A percentile compares a stretch with the other conserved stretches of the same genome.
Evolutionary conservation across 768 basidiomycete genomes (phyloP).

Genomic region (Galerina marginata): DNA sequence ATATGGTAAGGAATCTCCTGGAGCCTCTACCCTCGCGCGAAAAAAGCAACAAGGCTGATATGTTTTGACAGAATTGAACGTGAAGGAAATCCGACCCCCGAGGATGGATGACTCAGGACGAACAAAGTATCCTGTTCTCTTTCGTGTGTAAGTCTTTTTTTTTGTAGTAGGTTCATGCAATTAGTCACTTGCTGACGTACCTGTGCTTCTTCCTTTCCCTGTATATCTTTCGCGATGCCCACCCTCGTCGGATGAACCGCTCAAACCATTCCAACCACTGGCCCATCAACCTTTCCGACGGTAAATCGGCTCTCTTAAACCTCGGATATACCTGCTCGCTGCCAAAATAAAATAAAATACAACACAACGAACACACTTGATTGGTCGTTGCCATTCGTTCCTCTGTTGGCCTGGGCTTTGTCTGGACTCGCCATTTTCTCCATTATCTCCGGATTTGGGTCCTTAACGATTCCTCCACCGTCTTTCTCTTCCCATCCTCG

Average conservation of each 20-base stretch:
- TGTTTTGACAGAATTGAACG: conserved; percentile 73
- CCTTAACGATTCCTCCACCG: neutral
- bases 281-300: too few relatives aligned
- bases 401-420: conserved; percentile 7
- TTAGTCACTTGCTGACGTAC: conserved; percentile 2
- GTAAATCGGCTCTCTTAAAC: too few relatives aligned
- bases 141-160: conserved; percentile 67
- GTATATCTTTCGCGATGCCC: neutral
- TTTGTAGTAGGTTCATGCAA: neutral
- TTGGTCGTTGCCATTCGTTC: too few relatives aligned
- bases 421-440: neutral
- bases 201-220: neutral
- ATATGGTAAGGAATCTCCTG: conserved; percentile 59
- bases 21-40: neutral
- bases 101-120: conserved; percentile 94
- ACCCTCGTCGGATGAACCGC: neutral
- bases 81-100: conserved; percentile 89
- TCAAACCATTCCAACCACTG: too few relatives aligned
- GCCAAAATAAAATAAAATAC: too few relatives aligned
- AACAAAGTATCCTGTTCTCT: conserved; percentile 93
- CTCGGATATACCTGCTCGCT: too few relatives aligned
- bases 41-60: neutral
- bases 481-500: neutral
- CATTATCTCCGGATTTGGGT: conserved; percentile 1
- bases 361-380: too few relatives aligned